These are phyloP conservation scores for Hypocrella siamensis DNA, from an alignment of 2,329 filamentous ascomycete species.

Conservation along the genomic window DNA sequence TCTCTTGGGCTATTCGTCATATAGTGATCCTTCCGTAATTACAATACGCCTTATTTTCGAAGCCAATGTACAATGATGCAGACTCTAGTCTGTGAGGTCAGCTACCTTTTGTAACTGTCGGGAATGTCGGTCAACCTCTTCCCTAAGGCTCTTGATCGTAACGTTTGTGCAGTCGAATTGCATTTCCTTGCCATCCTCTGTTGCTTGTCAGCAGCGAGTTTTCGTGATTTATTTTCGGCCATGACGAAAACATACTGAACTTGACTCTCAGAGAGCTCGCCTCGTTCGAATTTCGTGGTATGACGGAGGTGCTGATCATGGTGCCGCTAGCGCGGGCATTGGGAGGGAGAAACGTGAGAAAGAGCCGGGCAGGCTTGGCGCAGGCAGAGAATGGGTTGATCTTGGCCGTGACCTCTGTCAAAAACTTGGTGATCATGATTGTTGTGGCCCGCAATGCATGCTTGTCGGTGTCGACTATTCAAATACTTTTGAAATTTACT, in stretches of 20 bases:
- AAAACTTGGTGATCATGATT: slow-evolving; percentile 70
- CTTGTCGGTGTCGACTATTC: neutral
- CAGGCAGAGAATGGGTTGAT: slow-evolving; percentile 84
- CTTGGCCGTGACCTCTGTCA: slow-evolving; percentile 68
- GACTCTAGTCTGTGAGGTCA: slow-evolving; percentile 44
- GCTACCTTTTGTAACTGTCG: slow-evolving; percentile 67
- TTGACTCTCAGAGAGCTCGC: slow-evolving; percentile 59
- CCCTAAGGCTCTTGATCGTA: slow-evolving; percentile 72
- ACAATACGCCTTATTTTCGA: too few species aligned
- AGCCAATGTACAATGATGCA: too few species aligned
- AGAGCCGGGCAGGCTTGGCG: slow-evolving; percentile 71
- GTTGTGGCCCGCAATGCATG: neutral
- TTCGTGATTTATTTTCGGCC: too few species aligned
- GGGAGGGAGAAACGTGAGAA: slow-evolving; percentile 72
- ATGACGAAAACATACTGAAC: slow-evolving; percentile 52
- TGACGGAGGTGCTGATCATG: slow-evolving; percentile 60
- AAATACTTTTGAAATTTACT: neutral
- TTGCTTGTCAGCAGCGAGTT: slow-evolving; percentile 8
- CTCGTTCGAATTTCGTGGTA: slow-evolving; percentile 54
- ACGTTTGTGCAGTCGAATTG: slow-evolving; percentile 65
- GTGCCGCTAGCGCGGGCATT: slow-evolving; percentile 59
- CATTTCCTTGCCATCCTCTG: slow-evolving; percentile 89
- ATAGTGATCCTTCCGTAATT: too few species aligned
- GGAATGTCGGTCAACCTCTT: slow-evolving; percentile 84
- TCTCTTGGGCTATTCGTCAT: too few species aligned